A percentile compares a stretch with the other conserved stretches of the same genome.
Conservation (phyloP, 129 eudicot species). For the Arctium lappa region DNA sequence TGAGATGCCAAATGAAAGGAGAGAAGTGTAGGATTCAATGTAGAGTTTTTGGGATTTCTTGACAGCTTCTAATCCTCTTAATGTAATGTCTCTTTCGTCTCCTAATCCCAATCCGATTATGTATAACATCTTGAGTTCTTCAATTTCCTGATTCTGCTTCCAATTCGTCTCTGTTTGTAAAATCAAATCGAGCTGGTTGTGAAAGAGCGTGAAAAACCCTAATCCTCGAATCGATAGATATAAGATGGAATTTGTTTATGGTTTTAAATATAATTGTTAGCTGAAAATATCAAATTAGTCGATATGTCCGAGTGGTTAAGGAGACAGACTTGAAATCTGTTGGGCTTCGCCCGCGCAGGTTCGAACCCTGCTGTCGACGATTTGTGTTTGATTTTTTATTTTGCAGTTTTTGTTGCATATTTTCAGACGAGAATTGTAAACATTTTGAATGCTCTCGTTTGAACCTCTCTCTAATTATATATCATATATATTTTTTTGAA, state of each 20-base stretch:
- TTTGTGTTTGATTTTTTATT: no score
- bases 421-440: no score
- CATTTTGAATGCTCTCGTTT: no score
- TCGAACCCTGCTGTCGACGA: constrained; percentile 99
- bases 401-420: no score
- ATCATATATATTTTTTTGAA: no score
- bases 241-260: no score
- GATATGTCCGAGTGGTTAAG: constrained; percentile 99
- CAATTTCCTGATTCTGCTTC: not conserved
- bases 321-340: constrained; percentile 99
- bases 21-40: constrained; percentile 91
- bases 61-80: constrained; percentile 85
- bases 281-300: constrained; percentile 25
- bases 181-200: not conserved
- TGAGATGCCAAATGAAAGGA: constrained; percentile 86
- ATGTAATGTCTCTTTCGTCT: constrained; percentile 76
- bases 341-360: constrained; percentile 99
- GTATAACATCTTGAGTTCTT: constrained; percentile 46
- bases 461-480: no score
- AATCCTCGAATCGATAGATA: not conserved
- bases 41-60: constrained; percentile 57
- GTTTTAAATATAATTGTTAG: no score
- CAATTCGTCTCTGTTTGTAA: no score
- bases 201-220: not conserved
- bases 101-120: constrained; percentile 86